These are phyloP conservation scores for Xylariaceae sp. DNA, from an alignment of 2,329 filamentous ascomycete species.

Conservation along the genomic window DNA sequence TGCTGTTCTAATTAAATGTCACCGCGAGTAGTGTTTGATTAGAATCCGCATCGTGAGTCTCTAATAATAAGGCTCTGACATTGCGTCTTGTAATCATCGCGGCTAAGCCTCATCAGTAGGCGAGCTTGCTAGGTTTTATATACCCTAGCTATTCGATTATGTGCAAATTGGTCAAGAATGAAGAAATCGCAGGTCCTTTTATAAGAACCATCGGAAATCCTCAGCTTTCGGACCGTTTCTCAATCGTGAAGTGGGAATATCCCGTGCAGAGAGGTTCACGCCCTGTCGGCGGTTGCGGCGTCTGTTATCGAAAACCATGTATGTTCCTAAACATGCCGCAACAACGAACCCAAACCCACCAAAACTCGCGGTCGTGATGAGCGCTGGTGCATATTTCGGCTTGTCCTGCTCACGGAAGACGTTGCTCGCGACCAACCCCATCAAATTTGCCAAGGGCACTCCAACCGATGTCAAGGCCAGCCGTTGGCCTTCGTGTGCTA, in stretches of 20 bases:
- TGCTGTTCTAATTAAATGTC: no score
- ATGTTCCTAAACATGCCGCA: conserved; percentile 63
- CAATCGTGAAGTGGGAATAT: conserved; percentile 63
- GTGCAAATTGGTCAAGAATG: no score
- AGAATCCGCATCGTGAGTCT: no score
- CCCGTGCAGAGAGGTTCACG: conserved; percentile 58
- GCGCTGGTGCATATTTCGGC: conserved; percentile 70
- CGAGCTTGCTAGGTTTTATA: no score
- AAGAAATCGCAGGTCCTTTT: conserved; percentile 12
- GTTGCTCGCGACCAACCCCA: conserved; percentile 74
- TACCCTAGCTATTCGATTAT: no score
- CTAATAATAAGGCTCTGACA: no score
- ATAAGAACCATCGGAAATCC: conserved; percentile 66
- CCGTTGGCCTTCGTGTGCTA: conserved; percentile 76
- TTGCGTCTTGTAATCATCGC: no score
- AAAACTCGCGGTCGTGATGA: conserved; percentile 69
- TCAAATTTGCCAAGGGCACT: conserved; percentile 77
- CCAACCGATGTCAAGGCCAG: conserved; percentile 74
- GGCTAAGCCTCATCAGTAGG: no score
- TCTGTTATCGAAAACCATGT: conserved; percentile 71
- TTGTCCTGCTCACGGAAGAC: conserved; percentile 69
- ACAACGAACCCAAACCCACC: conserved; percentile 65
- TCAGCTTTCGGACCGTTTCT: conserved; percentile 59
- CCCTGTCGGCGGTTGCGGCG: conserved; percentile 65
- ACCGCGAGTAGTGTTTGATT: no score